Conservation (phyloP, 306 rosid species). For the Trichosanthes truncata region DNA sequence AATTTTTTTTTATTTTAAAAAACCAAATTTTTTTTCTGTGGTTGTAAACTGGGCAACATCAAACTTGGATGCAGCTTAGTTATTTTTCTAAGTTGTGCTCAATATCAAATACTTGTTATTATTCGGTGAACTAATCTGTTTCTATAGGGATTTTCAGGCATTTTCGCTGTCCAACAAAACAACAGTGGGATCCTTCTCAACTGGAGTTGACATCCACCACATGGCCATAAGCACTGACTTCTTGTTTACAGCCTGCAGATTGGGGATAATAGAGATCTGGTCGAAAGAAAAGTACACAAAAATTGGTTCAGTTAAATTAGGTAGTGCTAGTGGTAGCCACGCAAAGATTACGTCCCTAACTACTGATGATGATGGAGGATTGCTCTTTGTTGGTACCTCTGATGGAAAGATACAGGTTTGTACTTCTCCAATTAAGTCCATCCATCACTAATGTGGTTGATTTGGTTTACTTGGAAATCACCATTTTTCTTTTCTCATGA, state of each 20-base stretch:
- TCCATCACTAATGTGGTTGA: too few species aligned
- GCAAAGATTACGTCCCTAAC: conserved; percentile 63
- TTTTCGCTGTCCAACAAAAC: conserved; percentile 57
- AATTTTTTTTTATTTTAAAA: too few species aligned
- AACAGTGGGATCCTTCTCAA: conserved; percentile 54
- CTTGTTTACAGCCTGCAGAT: conserved; percentile 63
- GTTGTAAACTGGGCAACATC: too few species aligned
- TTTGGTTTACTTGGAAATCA: not conserved
- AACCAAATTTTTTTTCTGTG: too few species aligned
- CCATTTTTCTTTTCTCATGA: not conserved
- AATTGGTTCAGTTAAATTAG: conserved; percentile 60
- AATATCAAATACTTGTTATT: not conserved
- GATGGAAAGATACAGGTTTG: conserved; percentile 84
- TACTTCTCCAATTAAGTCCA: not conserved
- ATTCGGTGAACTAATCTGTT: not conserved
- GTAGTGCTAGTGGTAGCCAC: conserved; percentile 34
- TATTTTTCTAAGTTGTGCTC: too few species aligned
- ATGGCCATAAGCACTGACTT: conserved; percentile 58
- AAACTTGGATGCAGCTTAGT: too few species aligned
- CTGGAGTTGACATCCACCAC: conserved; percentile 60
- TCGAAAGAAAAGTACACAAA: conserved; percentile 42
- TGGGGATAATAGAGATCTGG: conserved; percentile 79
- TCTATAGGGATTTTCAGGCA: conserved; percentile 21
- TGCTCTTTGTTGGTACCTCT: conserved; percentile 67
- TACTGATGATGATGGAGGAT: conserved; percentile 43